Base-by-base conservation (phyloP, 2,329 filamentous ascomycete genomes). In the Huntiella decipiens region DNA sequence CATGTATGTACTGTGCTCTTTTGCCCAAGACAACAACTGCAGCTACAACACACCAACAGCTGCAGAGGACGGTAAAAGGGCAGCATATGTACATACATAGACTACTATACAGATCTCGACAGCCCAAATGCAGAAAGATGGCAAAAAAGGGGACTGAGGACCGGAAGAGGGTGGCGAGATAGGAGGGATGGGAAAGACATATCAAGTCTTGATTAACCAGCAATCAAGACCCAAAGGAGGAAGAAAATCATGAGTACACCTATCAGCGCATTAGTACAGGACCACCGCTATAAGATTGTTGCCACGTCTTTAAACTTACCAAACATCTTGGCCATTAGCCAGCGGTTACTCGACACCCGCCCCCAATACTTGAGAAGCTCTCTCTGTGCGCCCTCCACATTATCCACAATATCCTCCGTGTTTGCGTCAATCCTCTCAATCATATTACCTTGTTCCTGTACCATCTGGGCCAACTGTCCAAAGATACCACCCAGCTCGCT, bases 301-400 rank as follows among this genome's bases (percentile, higher is more conserved):
- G 22, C 8, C 11, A 5, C 10, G 12, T 17, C 15, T 17, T 44
- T 19, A 4, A 34, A 50, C 48, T 44, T 43, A 50, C 48, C 63
- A 60, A 65, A 65, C 74, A 78, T 78, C 60, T 81, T 83, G 38
- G 86, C 86, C 54, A 96, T 79, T 52, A 98, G 66, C 91, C 88
- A 96, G 52, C 91, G 73, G 65, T 98, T 98, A 51, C 87, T 85
- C 47, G 85, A 91, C 22, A 96, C 87, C 36, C 87, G 73, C 22
- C 77, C 81, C 88, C 91, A 98, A 63, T 96, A 98, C 61, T 95
- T 95, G 64, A 98, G 75, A 57, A 98, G 61, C 63, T 98, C 88
- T 52, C 87, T 73, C 60, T 98, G 91, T 4, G 91, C 91, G 13
- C 91, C 91, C 57, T 94, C 77, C n/a, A 98, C 88, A 55, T 98